Conservation (phyloP, 179 eudicot genomes). For the Nepenthes alata region DNA sequence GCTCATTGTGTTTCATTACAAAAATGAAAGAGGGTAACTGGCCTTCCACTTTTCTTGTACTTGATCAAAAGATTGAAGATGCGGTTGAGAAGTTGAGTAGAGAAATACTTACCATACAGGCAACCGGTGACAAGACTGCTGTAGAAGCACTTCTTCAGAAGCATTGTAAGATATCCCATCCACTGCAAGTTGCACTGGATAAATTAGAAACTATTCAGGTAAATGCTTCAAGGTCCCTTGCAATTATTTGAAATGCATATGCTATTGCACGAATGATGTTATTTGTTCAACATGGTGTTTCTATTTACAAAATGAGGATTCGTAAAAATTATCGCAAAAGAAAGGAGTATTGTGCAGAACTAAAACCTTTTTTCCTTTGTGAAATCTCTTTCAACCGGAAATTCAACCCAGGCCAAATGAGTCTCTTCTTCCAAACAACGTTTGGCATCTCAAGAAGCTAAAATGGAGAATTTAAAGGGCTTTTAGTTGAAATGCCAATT, state of each 20-base stretch:
- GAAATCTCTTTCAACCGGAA: too few species aligned
- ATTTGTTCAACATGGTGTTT: background rate
- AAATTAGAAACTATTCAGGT: conserved; percentile 73
- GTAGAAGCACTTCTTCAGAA: conserved; percentile 50
- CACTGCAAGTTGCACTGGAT: conserved; percentile 56
- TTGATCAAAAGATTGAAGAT: conserved; percentile 40
- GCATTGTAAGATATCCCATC: conserved; percentile 45
- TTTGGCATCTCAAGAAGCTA: too few species aligned
- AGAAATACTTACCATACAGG: conserved; percentile 88
- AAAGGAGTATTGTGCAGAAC: background rate
- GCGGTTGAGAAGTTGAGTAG: conserved; percentile 76
- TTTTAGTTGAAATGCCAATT: too few species aligned
- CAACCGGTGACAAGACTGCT: conserved; percentile 67
- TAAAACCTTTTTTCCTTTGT: too few species aligned
- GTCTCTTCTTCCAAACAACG: too few species aligned
- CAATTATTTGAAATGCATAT: background rate
- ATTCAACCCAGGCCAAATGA: too few species aligned
- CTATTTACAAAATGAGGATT: too few species aligned
- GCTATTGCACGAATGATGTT: background rate
- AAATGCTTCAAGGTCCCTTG: background rate
- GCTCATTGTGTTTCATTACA: background rate
- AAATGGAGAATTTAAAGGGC: too few species aligned
- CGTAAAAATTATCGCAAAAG: too few species aligned
- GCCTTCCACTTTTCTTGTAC: background rate
- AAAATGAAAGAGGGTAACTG: background rate